phyloP scores from a whole-genome alignment of 805 yeast species.

The Candida dajiaensis region DNA sequence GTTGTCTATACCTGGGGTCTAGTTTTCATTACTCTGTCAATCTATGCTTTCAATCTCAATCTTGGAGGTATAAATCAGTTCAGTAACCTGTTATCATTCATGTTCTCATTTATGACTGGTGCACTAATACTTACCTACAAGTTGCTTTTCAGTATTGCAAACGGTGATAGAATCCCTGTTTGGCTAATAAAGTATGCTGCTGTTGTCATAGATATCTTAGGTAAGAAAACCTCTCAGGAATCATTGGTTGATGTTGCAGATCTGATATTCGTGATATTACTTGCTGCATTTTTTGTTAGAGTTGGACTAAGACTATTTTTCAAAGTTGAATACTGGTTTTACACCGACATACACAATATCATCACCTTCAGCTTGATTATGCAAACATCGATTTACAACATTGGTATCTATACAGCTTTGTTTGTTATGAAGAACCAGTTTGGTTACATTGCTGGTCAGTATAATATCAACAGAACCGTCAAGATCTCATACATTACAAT shows the following conservation, averaged over 20 bases:
- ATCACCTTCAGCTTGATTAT: conserved; percentile 39
- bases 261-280: conserved; percentile 29
- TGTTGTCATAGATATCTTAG: conserved; percentile 26
- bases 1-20: conserved; percentile 41
- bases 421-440: conserved; percentile 20
- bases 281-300: conserved; percentile 29
- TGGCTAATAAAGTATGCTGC: conserved; percentile 24
- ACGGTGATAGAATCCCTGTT: conserved; percentile 49
- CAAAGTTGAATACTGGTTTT: conserved; percentile 13
- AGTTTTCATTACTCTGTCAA: conserved; percentile 33
- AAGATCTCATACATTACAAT: conserved; percentile 10
- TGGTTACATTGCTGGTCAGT: conserved; percentile 4
- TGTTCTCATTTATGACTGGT: conserved; percentile 39
- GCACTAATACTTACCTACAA: conserved; percentile 49
- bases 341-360: conserved; percentile 33
- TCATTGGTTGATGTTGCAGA: conserved; percentile 30
- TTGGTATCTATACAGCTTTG: conserved; percentile 43
- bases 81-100: conserved; percentile 34
- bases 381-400: conserved; percentile 42
- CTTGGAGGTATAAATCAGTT: conserved; percentile 21
- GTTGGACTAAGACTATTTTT: conserved; percentile 10
- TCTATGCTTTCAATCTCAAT: conserved; percentile 21
- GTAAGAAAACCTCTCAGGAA: conserved; percentile 24
- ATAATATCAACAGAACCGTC: not conserved
- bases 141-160: conserved; percentile 42